These are phyloP conservation scores for Fusarium sulawesiense DNA, from an alignment of 2,329 filamentous ascomycete species.

Conservation along the genomic window DNA sequence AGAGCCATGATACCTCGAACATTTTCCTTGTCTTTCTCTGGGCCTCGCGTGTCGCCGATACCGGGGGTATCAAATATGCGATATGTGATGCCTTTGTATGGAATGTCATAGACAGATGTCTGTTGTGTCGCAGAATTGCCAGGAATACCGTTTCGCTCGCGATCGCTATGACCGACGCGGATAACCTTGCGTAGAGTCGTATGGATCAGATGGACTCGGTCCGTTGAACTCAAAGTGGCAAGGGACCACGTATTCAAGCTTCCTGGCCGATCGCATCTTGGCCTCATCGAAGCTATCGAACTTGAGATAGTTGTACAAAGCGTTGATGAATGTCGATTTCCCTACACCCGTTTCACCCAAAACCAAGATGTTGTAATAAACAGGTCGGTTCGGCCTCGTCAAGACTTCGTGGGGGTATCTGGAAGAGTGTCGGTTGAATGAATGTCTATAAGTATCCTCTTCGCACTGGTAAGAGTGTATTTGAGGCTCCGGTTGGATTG, in stretches of 20 bases:
- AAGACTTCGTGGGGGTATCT: not conserved
- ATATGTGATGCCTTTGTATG: not conserved
- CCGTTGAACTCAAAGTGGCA: conserved; percentile 23
- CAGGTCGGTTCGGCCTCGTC: not conserved
- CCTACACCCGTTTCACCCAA: conserved; percentile 62
- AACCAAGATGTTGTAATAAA: conserved; percentile 57
- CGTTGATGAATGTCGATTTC: conserved; percentile 62
- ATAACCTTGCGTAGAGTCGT: too few relatives aligned
- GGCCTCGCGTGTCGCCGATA: conserved; percentile 29
- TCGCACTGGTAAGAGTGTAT: conserved; percentile 42
- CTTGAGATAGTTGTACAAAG: conserved; percentile 59
- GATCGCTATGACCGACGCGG: conserved; percentile 12
- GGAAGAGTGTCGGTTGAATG: conserved; percentile 14
- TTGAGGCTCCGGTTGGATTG: not conserved
- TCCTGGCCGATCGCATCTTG: not conserved
- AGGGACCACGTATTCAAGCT: conserved; percentile 25
- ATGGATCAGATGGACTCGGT: not conserved
- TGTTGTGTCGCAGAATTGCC: conserved; percentile 30
- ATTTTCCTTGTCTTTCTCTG: conserved; percentile 22
- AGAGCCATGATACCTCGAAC: conserved; percentile 16
- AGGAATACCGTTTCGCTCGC: conserved; percentile 19
- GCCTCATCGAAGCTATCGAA: conserved; percentile 55
- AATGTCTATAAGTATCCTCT: conserved; percentile 37
- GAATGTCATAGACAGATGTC: conserved; percentile 7
- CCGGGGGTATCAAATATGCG: conserved; percentile 32